Base-by-base conservation (phyloP, 441 rosid species). In the Capsella rubella region DNA sequence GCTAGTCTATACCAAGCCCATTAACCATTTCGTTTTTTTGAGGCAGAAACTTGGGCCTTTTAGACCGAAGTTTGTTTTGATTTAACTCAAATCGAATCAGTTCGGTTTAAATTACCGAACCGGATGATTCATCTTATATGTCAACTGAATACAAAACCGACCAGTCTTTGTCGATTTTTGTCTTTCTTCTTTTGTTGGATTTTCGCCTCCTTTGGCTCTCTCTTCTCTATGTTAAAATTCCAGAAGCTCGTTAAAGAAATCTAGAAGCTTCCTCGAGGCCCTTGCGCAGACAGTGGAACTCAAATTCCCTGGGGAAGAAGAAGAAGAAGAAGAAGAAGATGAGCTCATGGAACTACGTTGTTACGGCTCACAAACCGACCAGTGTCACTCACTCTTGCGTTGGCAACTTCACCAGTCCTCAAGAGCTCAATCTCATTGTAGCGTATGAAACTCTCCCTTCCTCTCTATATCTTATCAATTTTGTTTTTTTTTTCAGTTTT, bases 351-450 rank as follows among this genome's bases (percentile, higher is more conserved):
- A 95, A 95, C 86, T 92, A 95, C 83, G 99, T 90, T 52, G 99
- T 95, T 1, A 91, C 99, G 76, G 99, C 99, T 67, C 99, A 95
- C 83, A 95, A 95, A 81, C 99, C 99, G 54, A 95, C 98, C 45
- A 90, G 90, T 81, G 98, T 91, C 53, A 88, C 97, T 49, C 97
- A 95, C 81, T 95, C 99, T 1, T 92, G 98, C 70, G 99, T 95
- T 59, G 99, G 99, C 81, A 95, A 95, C 86, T 91, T 95, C 91
- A 95, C 99, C 69, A 75, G 86, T 64, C 88, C 98, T 54, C 96
- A 89, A 40, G 98, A 93, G 74, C 97, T 93, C 74, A 95, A 95
- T 79, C 99, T 95, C 86, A 93, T 95, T 58, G 81, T 86, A 4
- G 97, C 99, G 99, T 92, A 84, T 43, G 69, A 40, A 13, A 25